A percentile compares a stretch with the other conserved stretches of the same genome.
phyloP scores from a whole-genome alignment of 768 basidiomycete species.

The Calocybe gangraenosa region DNA sequence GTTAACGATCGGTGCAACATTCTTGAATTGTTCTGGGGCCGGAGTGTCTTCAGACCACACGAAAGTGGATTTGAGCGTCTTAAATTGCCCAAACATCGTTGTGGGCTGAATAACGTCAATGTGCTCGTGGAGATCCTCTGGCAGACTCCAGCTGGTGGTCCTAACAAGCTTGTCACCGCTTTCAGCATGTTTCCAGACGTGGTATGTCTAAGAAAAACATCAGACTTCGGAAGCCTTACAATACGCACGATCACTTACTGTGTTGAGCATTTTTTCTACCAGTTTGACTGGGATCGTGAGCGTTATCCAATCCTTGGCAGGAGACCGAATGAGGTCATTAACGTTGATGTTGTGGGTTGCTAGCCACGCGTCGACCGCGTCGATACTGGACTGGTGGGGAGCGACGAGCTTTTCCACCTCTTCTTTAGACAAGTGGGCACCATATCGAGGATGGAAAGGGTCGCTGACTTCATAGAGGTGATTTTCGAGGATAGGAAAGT shows the following conservation, averaged over 20 bases:
- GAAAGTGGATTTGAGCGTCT: constrained; percentile 38
- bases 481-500: constrained; percentile 43
- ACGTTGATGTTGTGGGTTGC: constrained; percentile 47
- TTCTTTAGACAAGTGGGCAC: constrained; percentile 56
- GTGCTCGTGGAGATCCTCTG: constrained; percentile 50
- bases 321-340: constrained; percentile 43
- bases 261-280: constrained; percentile 67
- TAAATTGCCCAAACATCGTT: constrained; percentile 58
- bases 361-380: constrained; percentile 59
- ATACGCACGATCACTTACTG: constrained; percentile 22
- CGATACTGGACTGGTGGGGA: constrained; percentile 52
- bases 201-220: constrained; percentile 45
- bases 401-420: constrained; percentile 61
- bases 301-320: constrained; percentile 65
- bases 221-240: too few species aligned
- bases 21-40: constrained; percentile 19
- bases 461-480: constrained; percentile 55
- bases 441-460: constrained; percentile 47
- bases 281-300: constrained; percentile 51
- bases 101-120: constrained; percentile 68
- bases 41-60: constrained; percentile 22
- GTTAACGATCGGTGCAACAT: constrained; percentile 13
- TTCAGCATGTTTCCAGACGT: constrained; percentile 49
- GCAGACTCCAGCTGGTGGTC: constrained; percentile 63
- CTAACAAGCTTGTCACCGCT: constrained; percentile 52